A percentile compares a stretch with the other conserved stretches of the same genome.
These are phyloP conservation scores for Pythium myriotylum DNA, from an alignment of 352 stramenopile genomes.

Conservation along the genomic window DNA sequence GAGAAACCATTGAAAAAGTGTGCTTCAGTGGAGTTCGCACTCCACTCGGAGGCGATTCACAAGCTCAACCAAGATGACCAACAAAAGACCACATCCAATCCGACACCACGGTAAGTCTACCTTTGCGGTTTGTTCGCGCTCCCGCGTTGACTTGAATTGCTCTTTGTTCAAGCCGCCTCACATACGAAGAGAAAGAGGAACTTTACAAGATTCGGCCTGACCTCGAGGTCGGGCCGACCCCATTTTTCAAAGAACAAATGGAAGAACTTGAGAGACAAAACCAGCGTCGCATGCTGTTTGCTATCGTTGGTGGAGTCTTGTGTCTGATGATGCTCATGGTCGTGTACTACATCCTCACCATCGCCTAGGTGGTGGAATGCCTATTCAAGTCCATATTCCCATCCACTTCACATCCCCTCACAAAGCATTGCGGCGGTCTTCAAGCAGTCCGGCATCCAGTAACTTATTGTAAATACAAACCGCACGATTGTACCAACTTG, in stretches of 20 bases:
- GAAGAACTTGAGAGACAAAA: conserved; percentile 56
- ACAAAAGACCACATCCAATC: conserved; percentile 36
- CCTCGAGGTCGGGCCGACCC: conserved; percentile 66
- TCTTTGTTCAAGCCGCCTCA: conserved; percentile 64
- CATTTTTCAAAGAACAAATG: conserved; percentile 67
- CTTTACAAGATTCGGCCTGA: conserved; percentile 83
- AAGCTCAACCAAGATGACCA: conserved; percentile 35
- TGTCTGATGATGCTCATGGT: conserved; percentile 70
- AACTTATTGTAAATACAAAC: conserved; percentile 13
- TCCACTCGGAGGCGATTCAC: conserved; percentile 45
- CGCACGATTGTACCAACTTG: too few relatives aligned
- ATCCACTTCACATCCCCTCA: too few relatives aligned
- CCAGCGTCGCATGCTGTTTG: conserved; percentile 68
- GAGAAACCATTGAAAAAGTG: conserved; percentile 56
- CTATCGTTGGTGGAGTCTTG: conserved; percentile 72
- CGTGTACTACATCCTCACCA: conserved; percentile 61
- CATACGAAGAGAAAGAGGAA: conserved; percentile 78
- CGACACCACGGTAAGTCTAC: conserved; percentile 44
- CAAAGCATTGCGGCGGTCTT: background rate
- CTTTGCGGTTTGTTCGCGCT: background rate
- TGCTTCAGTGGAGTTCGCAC: conserved; percentile 70
- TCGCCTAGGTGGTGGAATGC: conserved; percentile 10
- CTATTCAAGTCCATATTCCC: background rate
- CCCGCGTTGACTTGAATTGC: too few relatives aligned
- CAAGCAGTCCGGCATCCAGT: background rate